Evolutionary conservation across 805 yeast species (phyloP).

Genomic region (Cyberlindnera maritima): DNA sequence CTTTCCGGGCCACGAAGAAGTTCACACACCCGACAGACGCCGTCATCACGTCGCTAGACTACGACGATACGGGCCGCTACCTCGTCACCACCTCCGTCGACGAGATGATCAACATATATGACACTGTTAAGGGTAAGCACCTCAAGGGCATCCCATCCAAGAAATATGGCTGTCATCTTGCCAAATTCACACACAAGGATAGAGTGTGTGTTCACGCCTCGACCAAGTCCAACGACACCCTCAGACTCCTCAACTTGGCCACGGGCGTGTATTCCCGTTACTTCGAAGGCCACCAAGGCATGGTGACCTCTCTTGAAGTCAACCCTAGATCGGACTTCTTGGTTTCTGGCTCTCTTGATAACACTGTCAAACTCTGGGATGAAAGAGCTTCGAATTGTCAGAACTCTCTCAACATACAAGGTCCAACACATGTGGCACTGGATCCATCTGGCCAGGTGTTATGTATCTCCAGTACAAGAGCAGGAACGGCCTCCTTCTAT

Average conservation of each 20-base stretch:
- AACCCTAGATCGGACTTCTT: conserved; percentile 66
- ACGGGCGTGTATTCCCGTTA: conserved; percentile 81
- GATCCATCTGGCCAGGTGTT: conserved; percentile 86
- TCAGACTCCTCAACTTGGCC: conserved; percentile 72
- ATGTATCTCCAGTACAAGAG: conserved; percentile 55
- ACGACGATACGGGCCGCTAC: conserved; percentile 80
- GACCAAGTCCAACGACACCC: conserved; percentile 70
- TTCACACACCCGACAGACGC: conserved; percentile 47
- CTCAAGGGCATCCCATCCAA: conserved; percentile 71
- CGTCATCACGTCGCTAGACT: conserved; percentile 65
- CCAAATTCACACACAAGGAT: conserved; percentile 75
- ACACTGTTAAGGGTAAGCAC: conserved; percentile 64
- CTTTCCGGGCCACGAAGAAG: conserved; percentile 43
- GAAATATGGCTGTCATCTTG: conserved; percentile 89
- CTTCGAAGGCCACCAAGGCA: conserved; percentile 81
- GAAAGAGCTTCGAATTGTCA: conserved; percentile 61
- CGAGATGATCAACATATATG: conserved; percentile 82
- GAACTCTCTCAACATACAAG: conserved; percentile 56
- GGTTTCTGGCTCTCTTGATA: conserved; percentile 69
- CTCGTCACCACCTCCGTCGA: conserved; percentile 75
- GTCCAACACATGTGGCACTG: conserved; percentile 58
- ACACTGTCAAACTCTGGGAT: conserved; percentile 88
- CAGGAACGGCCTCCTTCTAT: conserved; percentile 52
- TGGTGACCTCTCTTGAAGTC: conserved; percentile 70
- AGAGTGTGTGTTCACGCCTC: conserved; percentile 79